phyloP scores from a whole-genome alignment of 495 filamentous ascomycete species.

The Xylaria longipes region DNA sequence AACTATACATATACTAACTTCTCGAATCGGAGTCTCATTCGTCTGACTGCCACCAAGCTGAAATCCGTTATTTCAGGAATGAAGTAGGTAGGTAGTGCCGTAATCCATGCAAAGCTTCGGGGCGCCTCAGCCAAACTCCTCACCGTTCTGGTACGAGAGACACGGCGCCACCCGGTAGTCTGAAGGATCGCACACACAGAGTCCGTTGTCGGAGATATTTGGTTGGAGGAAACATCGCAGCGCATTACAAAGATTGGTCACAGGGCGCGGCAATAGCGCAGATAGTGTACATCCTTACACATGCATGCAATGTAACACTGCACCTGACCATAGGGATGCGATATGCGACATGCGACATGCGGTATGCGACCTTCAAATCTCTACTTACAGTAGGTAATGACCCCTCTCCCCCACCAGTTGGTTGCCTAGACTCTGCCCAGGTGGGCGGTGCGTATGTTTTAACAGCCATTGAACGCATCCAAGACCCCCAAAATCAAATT shows the following conservation, averaged over 20 bases:
- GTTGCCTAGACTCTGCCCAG: background rate
- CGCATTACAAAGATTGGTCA: constrained; percentile 16
- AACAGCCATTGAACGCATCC: background rate
- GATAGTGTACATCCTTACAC: too few relatives aligned
- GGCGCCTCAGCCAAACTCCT: background rate
- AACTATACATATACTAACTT: too few relatives aligned
- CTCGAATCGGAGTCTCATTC: background rate
- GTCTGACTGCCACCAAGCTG: background rate
- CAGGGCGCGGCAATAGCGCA: constrained; percentile 7
- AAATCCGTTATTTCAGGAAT: background rate
- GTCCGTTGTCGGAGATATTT: constrained; percentile 19
- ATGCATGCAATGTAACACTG: constrained; percentile 13
- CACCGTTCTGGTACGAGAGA: background rate
- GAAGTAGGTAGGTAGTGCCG: background rate
- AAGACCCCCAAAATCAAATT: background rate
- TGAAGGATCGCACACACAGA: background rate
- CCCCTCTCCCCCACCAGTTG: background rate
- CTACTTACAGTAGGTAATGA: too few relatives aligned
- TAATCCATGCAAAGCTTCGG: background rate
- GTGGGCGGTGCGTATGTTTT: background rate
- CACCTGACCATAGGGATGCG: background rate
- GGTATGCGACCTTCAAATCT: background rate
- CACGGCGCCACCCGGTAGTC: background rate
- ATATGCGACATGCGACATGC: background rate
- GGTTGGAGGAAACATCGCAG: background rate